Conservation (phyloP, 73 alveolate genomes). For the Effrenium voratum region DNA sequence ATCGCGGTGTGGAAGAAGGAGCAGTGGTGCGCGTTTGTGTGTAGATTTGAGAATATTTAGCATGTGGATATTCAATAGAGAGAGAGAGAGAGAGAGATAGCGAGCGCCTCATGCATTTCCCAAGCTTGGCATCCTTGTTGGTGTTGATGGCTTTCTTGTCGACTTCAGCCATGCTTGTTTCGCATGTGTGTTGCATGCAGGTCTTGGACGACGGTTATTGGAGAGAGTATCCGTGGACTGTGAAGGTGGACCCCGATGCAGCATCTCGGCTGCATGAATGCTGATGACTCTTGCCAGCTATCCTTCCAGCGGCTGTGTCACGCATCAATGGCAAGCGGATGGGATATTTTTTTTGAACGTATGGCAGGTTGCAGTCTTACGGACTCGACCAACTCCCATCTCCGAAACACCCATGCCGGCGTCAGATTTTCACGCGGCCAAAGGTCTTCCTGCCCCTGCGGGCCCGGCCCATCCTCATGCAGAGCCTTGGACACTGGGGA, state of each 20-base stretch:
- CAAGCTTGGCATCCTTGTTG: not conserved
- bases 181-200: not conserved
- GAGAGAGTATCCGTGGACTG: slow-evolving; percentile 67
- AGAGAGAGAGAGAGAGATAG: not conserved
- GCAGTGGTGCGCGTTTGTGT: not conserved
- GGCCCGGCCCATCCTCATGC: slow-evolving; percentile 48
- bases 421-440: not conserved
- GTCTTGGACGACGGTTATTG: slow-evolving; percentile 64
- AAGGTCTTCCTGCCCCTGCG: slow-evolving; percentile 54
- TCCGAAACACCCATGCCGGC: too few species aligned
- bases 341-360: too few species aligned
- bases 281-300: too few species aligned
- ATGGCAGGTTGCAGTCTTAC: too few species aligned
- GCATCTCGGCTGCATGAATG: not conserved
- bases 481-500: not conserved
- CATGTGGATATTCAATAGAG: not conserved
- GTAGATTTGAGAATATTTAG: not conserved
- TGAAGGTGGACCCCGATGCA: slow-evolving; percentile 52
- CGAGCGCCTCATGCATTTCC: not conserved
- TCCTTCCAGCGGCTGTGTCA: too few species aligned
- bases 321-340: too few species aligned
- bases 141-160: not conserved
- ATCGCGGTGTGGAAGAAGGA: slow-evolving; percentile 41
- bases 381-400: too few species aligned
- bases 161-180: not conserved